A percentile compares a stretch with the other conserved stretches of the same genome.
Evolutionary conservation across 495 filamentous ascomycete species (phyloP).

Genomic region (Choiromyces venosus): DNA sequence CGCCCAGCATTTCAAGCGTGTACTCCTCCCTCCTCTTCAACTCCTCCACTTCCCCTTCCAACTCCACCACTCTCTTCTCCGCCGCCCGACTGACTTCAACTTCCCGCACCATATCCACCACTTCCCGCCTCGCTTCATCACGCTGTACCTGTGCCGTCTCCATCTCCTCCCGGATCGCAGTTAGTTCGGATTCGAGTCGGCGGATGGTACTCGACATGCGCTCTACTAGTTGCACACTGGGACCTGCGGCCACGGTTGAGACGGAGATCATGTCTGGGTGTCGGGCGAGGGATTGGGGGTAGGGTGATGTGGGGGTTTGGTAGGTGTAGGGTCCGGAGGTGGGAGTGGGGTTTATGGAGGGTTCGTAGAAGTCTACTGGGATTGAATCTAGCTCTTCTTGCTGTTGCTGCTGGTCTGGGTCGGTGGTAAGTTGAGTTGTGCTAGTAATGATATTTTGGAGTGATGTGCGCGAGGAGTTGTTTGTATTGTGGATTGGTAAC

Average conservation of each 20-base stretch:
- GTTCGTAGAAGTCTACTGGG: background rate
- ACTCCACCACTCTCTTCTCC: slow-evolving; percentile 52
- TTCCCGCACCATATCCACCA: slow-evolving; percentile 81
- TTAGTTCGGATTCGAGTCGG: no score
- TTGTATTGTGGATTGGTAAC: slow-evolving; percentile 47
- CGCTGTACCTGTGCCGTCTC: slow-evolving; percentile 70
- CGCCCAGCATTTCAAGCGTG: slow-evolving; percentile 87
- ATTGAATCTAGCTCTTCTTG: slow-evolving; percentile 42
- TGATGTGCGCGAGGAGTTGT: slow-evolving; percentile 47
- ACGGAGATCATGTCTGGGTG: slow-evolving; percentile 80
- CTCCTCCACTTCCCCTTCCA: slow-evolving; percentile 64
- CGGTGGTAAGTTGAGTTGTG: slow-evolving; percentile 21
- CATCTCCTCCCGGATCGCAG: slow-evolving; percentile 87
- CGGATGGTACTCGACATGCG: slow-evolving; percentile 96
- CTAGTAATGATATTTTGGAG: slow-evolving; percentile 45
- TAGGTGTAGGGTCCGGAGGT: slow-evolving; percentile 47
- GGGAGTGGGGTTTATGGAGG: background rate
- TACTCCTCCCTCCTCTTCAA: slow-evolving; percentile 73
- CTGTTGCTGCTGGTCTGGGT: no score
- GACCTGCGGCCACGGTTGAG: slow-evolving; percentile 80
- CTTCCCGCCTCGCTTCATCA: slow-evolving; percentile 85
- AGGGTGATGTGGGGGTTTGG: slow-evolving; percentile 53
- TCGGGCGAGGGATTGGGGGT: slow-evolving; percentile 51
- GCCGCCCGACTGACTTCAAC: slow-evolving; percentile 55
- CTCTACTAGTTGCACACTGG: slow-evolving; percentile 91